Conservation (phyloP, 2,329 filamentous ascomycete species). For the Davidsoniella neocaledoniae region DNA sequence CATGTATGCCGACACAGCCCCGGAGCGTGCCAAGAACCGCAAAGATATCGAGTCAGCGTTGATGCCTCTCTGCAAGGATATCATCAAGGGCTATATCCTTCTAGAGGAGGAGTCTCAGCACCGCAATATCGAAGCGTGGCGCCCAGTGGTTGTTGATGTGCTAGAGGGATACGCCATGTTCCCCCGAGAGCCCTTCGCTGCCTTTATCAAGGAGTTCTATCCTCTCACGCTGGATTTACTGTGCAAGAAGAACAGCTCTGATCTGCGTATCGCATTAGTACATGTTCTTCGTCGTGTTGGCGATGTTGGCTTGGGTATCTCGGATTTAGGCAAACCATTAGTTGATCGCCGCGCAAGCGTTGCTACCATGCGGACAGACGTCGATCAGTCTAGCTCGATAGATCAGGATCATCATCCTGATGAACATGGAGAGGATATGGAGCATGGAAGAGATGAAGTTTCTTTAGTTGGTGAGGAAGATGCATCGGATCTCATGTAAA, state of each 20-base stretch:
- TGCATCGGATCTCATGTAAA: conserved; percentile 15
- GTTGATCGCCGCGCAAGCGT: conserved; percentile 22
- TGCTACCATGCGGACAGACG: conserved; percentile 13
- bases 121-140: conserved; percentile 91
- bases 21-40: conserved; percentile 64
- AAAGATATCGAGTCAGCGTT: conserved; percentile 78
- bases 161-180: conserved; percentile 84
- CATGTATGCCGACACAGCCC: conserved; percentile 86
- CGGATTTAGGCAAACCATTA: conserved; percentile 22
- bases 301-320: conserved; percentile 50
- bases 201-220: conserved; percentile 70
- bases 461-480: conserved; percentile 16
- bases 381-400: conserved; percentile 17
- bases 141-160: conserved; percentile 92
- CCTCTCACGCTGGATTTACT: conserved; percentile 71
- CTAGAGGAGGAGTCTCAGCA: conserved; percentile 95
- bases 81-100: conserved; percentile 67
- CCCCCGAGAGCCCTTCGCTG: conserved; percentile 60
- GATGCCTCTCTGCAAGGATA: conserved; percentile 88
- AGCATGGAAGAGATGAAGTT: conserved; percentile 2
- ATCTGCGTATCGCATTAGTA: conserved; percentile 64
- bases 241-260: conserved; percentile 60
- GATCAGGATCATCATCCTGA: conserved; percentile 16
- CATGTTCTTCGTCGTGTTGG: conserved; percentile 66
- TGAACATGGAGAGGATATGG: conserved; percentile 20